A percentile compares a stretch with the other conserved stretches of the same genome.
These are phyloP conservation scores for Boletus huronensis DNA, from an alignment of 768 basidiomycete genomes.

Conservation along the genomic window DNA sequence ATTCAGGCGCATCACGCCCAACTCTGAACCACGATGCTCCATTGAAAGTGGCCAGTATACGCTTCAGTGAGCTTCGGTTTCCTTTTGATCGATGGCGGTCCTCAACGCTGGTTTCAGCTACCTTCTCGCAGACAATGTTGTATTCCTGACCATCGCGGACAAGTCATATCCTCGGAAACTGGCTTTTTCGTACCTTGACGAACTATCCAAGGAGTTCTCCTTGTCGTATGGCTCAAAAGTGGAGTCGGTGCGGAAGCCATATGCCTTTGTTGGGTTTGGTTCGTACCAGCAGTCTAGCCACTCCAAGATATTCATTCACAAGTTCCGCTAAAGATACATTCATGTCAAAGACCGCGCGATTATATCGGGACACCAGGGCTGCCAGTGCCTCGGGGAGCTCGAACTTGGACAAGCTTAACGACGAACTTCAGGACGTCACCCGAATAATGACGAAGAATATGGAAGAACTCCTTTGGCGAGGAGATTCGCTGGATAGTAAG, in stretches of 20 bases:
- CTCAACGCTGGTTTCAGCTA: constrained; percentile 55
- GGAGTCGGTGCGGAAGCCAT: constrained; percentile 90
- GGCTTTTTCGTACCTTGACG: constrained; percentile 95
- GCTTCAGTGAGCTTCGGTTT: constrained; percentile 70
- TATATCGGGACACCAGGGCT: constrained; percentile 92
- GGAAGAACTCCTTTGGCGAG: constrained; percentile 98
- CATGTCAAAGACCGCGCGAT: constrained; percentile 94
- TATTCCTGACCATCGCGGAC: constrained; percentile 93
- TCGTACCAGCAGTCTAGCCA: constrained; percentile 27
- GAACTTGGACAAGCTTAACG: constrained; percentile 84
- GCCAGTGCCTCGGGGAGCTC: constrained; percentile 63
- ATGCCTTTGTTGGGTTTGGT: constrained; percentile 99
- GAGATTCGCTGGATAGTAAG: constrained; percentile 93
- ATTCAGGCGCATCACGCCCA: constrained; percentile 89
- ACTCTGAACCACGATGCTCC: constrained; percentile 93
- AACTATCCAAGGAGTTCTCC: constrained; percentile 94
- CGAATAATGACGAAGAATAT: constrained; percentile 99
- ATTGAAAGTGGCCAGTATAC: constrained; percentile 95
- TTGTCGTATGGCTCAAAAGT: constrained; percentile 91
- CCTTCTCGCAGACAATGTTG: constrained; percentile 90
- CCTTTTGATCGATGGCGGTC: background rate
- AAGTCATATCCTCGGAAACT: constrained; percentile 96
- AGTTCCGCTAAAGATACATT: constrained; percentile 74
- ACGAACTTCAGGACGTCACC: constrained; percentile 96
- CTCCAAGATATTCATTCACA: constrained; percentile 2